Conservation (phyloP, 2,329 filamentous ascomycete species). For the Colletotrichum euphorbiae region DNA sequence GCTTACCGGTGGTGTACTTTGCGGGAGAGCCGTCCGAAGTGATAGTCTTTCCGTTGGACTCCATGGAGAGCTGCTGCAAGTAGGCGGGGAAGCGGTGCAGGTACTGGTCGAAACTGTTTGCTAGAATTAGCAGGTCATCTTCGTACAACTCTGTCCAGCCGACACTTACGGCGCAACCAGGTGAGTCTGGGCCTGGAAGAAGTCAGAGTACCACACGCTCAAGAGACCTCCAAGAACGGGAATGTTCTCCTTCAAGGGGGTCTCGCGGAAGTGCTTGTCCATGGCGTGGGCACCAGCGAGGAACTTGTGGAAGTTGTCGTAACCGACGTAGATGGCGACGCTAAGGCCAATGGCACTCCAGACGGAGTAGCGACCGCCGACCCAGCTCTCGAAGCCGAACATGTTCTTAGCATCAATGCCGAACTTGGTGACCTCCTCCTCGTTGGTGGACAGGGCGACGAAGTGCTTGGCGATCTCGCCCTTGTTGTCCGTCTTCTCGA, state of each 20-base stretch:
- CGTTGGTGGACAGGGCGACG: conserved; percentile 96
- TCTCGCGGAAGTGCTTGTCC: conserved; percentile 97
- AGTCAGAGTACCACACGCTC: conserved; percentile 99
- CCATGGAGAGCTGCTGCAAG: conserved; percentile 99
- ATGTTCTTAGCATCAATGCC: conserved; percentile 99
- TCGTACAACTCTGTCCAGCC: too few relatives aligned
- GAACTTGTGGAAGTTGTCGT: conserved; percentile 97
- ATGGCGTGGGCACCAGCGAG: conserved; percentile 94
- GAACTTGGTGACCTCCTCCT: conserved; percentile 95
- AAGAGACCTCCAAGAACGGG: conserved; percentile 90
- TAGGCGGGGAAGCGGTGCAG: conserved; percentile 99
- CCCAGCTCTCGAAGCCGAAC: conserved; percentile 99
- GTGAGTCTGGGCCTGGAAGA: conserved; percentile 98
- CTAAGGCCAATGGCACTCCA: conserved; percentile 98
- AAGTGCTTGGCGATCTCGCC: conserved; percentile 98
- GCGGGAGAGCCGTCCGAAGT: conserved; percentile 89
- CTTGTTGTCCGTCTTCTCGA: conserved; percentile 81
- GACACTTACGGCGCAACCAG: conserved; percentile 87
- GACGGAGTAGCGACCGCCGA: conserved; percentile 97
- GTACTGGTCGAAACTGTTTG: conserved; percentile 90
- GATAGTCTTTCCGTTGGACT: conserved; percentile 98
- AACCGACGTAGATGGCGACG: conserved; percentile 94
- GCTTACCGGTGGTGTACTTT: conserved; percentile 89
- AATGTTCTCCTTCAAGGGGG: conserved; percentile 94
- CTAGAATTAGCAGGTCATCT: neutral